A percentile compares a stretch with the other conserved stretches of the same genome.
Conservation (phyloP, 257 asterid species). For the Petunia secreta region DNA sequence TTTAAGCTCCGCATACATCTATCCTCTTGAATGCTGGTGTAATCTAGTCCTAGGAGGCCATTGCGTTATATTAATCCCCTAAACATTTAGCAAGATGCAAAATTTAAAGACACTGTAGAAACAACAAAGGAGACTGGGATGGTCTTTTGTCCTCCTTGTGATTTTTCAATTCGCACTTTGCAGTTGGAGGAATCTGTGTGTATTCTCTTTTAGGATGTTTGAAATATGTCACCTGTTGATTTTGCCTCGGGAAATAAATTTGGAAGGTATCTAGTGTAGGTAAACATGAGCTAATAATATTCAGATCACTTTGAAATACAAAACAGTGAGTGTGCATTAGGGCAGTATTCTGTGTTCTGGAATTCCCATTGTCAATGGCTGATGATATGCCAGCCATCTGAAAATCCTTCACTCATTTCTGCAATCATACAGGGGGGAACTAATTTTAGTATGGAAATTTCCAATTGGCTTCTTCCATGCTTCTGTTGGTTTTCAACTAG, state of each 20-base stretch:
- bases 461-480: conserved; percentile 9
- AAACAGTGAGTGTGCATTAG: background rate
- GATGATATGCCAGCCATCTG: background rate
- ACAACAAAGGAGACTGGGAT: conserved; percentile 14
- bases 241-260: background rate
- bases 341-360: background rate
- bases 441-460: background rate
- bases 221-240: conserved; percentile 3
- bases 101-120: conserved; percentile 6
- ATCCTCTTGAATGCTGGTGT: background rate
- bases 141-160: conserved; percentile 1
- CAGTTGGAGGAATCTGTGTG: background rate
- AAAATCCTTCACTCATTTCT: background rate
- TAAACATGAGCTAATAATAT: background rate
- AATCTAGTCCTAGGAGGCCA: conserved; percentile 8
- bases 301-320: background rate
- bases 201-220: conserved; percentile 1
- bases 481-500: background rate
- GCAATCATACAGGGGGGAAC: background rate
- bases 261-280: conserved; percentile 17
- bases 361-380: conserved; percentile 16
- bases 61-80: background rate
- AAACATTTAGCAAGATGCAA: background rate
- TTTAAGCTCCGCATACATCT: background rate
- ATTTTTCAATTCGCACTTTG: conserved; percentile 19